Base-by-base conservation (phyloP, 345 rosid species). In the Sonneratia alba region DNA sequence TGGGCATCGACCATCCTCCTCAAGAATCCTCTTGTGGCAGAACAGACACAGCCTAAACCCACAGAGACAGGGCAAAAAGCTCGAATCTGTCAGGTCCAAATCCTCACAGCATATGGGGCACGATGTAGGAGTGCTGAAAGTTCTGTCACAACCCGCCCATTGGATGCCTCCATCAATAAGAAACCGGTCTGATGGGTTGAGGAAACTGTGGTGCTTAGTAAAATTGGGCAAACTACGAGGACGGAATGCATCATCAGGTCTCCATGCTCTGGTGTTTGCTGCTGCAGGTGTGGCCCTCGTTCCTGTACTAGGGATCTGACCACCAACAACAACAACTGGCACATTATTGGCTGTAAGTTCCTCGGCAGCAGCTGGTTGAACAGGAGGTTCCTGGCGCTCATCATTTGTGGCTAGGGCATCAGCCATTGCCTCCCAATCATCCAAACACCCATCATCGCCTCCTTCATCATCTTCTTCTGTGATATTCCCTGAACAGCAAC, bases 401-500 rank as follows among this genome's bases (percentile, higher is more conserved):
- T 84, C 91, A 74, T 80, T 76, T 2, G 95, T 95, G 1, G 93
- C 97, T 76, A 94, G 75, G 72, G 98, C 98, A 80, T 94, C 98
- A 40, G 98, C 97, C 75, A 91, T 68, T 62, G 97, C 91, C 76
- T 94, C 98, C 98, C 98, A 94, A 71, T 94, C 96, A 73, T 94
- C 98, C 85, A 91, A 82, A 79, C 96, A 88, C 36, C 81, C 87
- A 65, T 86, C 96, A 59, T 82, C 92, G 16, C 73, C 91, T 63
- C 65, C 65, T 27, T 61, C 65, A 3, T 82, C 88, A 15, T 91
- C 94, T 38, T 89, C 98, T 72, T 91, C 98, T 0, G 97, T 83
- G 37, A 91, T 87, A 77, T 81, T 80, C 68, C 96, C 97, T 3
- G 97, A 93, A 80, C 90, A 91, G 79, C 86, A 91, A 19, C 91